Conservation (phyloP, 2,329 filamentous ascomycete species). For the Elsinoe necatrix region DNA sequence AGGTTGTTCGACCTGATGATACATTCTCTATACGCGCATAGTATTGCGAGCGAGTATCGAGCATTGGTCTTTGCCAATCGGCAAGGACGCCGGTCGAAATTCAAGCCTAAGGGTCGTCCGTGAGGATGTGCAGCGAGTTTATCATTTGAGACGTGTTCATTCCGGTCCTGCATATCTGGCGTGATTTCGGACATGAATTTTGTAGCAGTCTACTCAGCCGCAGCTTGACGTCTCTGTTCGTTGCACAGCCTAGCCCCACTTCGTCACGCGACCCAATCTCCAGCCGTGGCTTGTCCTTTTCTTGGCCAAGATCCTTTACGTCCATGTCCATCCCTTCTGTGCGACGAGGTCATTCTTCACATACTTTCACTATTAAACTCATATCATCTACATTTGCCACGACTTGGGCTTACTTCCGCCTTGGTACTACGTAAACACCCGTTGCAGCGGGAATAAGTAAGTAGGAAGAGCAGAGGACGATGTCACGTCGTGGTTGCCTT, state of each 20-base stretch:
- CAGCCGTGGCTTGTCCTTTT: neutral
- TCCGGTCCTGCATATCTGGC: neutral
- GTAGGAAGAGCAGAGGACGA: neutral
- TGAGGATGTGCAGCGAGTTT: too few relatives aligned
- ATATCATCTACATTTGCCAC: too few relatives aligned
- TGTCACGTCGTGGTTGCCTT: too few relatives aligned
- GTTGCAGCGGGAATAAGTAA: neutral
- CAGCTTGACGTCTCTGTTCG: neutral
- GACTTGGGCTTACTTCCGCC: too few relatives aligned
- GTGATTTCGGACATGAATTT: neutral
- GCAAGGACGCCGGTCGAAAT: too few relatives aligned
- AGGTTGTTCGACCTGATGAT: too few relatives aligned
- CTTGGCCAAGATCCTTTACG: neutral
- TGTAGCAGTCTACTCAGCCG: conserved; percentile 1
- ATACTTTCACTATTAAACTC: too few relatives aligned
- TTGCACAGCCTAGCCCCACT: conserved; percentile 9
- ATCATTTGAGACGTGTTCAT: too few relatives aligned
- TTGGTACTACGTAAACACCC: neutral
- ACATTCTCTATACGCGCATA: too few relatives aligned
- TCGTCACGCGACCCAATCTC: neutral
- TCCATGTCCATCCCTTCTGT: neutral
- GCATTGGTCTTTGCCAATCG: too few relatives aligned
- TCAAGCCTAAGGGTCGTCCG: too few relatives aligned
- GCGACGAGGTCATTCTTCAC: neutral
- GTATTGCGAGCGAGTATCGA: too few relatives aligned